Evolutionary conservation across 495 filamentous ascomycete genomes (phyloP).

Genomic region (Xeromyces bisporus): DNA sequence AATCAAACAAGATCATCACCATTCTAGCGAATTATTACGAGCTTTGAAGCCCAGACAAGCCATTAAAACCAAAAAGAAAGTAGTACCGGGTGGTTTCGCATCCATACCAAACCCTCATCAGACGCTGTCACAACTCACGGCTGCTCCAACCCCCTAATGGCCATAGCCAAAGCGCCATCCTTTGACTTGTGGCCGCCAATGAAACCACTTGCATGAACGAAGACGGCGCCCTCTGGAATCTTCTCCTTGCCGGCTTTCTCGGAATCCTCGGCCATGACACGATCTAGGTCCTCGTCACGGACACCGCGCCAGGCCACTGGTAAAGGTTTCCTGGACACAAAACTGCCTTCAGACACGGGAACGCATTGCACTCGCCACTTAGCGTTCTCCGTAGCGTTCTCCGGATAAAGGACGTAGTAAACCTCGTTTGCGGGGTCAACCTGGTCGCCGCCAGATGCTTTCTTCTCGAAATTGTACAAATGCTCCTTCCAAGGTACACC

Average conservation of each 20-base stretch:
- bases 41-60: too few species aligned
- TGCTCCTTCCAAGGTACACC: constrained; percentile 92
- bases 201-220: constrained; percentile 88
- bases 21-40: too few species aligned
- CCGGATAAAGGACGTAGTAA: constrained; percentile 81
- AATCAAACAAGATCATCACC: too few species aligned
- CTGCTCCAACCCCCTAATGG: constrained; percentile 48
- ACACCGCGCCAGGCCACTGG: constrained; percentile 85
- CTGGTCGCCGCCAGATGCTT: constrained; percentile 22
- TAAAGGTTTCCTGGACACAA: constrained; percentile 74
- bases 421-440: constrained; percentile 32
- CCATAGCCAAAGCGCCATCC: constrained; percentile 81
- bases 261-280: constrained; percentile 47
- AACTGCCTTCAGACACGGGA: constrained; percentile 60
- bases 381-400: constrained; percentile 46
- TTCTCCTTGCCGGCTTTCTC: constrained; percentile 21
- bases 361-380: constrained; percentile 93
- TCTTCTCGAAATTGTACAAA: constrained; percentile 69
- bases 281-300: constrained; percentile 66
- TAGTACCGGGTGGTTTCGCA: too few species aligned
- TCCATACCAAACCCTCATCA: too few species aligned
- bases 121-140: too few species aligned
- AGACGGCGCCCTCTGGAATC: constrained; percentile 52
- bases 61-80: too few species aligned
- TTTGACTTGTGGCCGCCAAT: constrained; percentile 87